Conservation (phyloP, 2,329 filamentous ascomycete genomes). For the Arthrobotrys pseudoclavata region DNA sequence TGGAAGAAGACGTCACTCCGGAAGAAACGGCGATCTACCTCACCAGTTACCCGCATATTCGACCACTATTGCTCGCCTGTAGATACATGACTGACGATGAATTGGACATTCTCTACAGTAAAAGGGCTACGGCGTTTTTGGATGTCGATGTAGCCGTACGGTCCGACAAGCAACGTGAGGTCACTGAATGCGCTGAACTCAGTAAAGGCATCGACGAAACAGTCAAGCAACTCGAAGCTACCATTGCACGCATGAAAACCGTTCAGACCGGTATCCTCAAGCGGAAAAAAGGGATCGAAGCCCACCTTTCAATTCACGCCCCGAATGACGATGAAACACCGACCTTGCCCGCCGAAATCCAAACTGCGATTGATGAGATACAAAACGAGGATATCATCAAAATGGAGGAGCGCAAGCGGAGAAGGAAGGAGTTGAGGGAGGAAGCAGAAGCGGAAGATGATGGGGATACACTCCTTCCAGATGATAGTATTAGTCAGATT, state of each 20-base stretch:
- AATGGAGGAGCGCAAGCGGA: conserved; percentile 50
- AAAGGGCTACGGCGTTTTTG: conserved; percentile 41
- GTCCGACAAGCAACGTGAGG: conserved; percentile 55
- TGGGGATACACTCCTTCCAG: conserved; percentile 48
- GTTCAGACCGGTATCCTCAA: conserved; percentile 44
- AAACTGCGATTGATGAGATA: conserved; percentile 53
- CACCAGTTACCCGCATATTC: conserved; percentile 45
- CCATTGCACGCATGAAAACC: conserved; percentile 48
- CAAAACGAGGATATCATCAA: conserved; percentile 58
- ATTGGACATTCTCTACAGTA: conserved; percentile 48
- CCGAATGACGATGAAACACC: conserved; percentile 50
- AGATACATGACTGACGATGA: conserved; percentile 55
- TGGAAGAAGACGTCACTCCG: conserved; percentile 52
- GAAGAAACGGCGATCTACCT: conserved; percentile 56
- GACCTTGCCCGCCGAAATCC: conserved; percentile 39
- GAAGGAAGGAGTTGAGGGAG: conserved; percentile 46
- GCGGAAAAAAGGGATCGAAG: conserved; percentile 47
- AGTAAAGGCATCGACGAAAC: conserved; percentile 54
- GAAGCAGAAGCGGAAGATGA: conserved; percentile 51
- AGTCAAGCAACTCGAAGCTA: conserved; percentile 45
- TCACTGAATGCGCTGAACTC: conserved; percentile 46
- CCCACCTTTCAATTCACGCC: conserved; percentile 41
- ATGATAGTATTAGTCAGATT: conserved; percentile 57
- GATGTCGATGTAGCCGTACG: conserved; percentile 52
- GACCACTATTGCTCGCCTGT: conserved; percentile 48